Evolutionary conservation across 176 grass and related monocot species (phyloP), one percentile per base, ranked within the genome.

Genomic region (Triticum dicoccoides): DNA sequence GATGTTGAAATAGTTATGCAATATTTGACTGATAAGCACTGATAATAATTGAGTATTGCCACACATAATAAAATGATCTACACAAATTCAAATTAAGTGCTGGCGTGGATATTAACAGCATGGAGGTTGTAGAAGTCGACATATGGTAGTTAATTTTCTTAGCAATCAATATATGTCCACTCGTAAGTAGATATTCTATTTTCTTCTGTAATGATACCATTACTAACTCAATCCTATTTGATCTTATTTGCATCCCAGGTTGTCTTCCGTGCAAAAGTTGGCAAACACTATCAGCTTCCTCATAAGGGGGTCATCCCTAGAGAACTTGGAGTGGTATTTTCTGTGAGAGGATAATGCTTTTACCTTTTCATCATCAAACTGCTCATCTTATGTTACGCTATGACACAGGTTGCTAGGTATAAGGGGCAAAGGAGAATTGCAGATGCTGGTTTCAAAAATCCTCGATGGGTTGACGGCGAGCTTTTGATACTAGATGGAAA

Each of bases 281-380:
- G 97, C 64, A 95, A 93, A 64, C 82, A 72, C 38, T 83, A 91
- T 86, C 94, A 94, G 80, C 92, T 99, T 85, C 97, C 97, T 78
- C 92, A 99, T 61, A 94, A 96, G 70, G 97, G 94, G 68, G 92
- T 99, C 34, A 99, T 99, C 79, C 97, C 97, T 85, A 89, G 90
- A 91, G 97, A 99, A 89, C 87, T 96, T 69, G 97, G 94, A 99
- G 97, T 96, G 91, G 97, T 99, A 96, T 76, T n/a, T 77, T 84
- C 77, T 33, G 21, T 42, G 30, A 61, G 30, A 70, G 45, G 9
- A 77, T 41, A 59, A 20, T 83, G 11, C 80, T 80, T 73, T 82
- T 66, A 23, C 77, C 59, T 38, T 88, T 83, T 81, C 23, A 87
- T 17, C 61, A 39, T 30, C 54, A 73, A 65, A 61, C 73, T 63